These are phyloP conservation scores for Lichtheimia corymbifera DNA, from an alignment of 371 early-diverging fungal genomes.

Conservation along the genomic window DNA sequence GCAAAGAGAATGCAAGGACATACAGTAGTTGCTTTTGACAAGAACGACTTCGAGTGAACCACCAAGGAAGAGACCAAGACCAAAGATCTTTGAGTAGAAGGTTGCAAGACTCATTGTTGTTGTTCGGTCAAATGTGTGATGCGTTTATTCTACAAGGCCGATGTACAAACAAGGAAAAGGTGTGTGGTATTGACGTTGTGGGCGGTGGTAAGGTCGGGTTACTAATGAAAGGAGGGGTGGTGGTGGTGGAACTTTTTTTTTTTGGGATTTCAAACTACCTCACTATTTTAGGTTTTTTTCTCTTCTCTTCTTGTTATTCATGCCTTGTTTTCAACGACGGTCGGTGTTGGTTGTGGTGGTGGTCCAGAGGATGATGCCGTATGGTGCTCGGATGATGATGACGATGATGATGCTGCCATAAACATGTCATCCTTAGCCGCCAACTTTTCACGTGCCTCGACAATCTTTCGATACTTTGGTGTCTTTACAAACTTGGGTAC, in stretches of 20 bases:
- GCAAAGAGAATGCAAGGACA: slow-evolving; percentile 5
- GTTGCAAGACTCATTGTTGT: slow-evolving; percentile 16
- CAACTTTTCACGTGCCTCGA: slow-evolving; percentile 12
- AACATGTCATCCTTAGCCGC: neutral
- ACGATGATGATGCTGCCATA: neutral
- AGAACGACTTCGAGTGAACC: slow-evolving; percentile 43
- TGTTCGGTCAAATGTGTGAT: no score
- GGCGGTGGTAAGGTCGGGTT: no score
- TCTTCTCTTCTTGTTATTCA: neutral
- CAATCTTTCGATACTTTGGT: slow-evolving; percentile 54
- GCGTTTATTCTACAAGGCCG: no score
- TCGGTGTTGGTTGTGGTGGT: no score
- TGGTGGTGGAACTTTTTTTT: no score
- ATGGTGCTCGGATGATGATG: no score
- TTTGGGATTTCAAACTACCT: no score
- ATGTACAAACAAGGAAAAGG: neutral
- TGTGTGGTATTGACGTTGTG: neutral
- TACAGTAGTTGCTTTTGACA: slow-evolving; percentile 53
- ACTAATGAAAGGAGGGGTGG: no score
- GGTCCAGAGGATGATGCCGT: no score
- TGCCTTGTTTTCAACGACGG: slow-evolving; percentile 10
- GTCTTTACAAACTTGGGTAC: slow-evolving; percentile 80
- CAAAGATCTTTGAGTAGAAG: slow-evolving; percentile 47
- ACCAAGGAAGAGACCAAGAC: slow-evolving; percentile 35
- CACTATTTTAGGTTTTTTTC: no score